Evolutionary conservation across 805 yeast genomes (phyloP).

Genomic region (Saccharomyces eubayanus): DNA sequence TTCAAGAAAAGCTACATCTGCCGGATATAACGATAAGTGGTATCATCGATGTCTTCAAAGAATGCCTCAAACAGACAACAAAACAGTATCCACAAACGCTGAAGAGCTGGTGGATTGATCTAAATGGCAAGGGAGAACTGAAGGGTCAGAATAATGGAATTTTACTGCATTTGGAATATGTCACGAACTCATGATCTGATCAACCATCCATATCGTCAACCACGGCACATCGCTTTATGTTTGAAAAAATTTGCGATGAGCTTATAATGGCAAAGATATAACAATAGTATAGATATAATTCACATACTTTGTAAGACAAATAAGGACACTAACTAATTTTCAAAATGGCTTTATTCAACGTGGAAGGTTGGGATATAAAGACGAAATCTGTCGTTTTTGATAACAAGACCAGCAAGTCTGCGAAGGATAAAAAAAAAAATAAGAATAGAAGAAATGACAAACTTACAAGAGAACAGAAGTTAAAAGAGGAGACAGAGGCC

Average conservation of each 20-base stretch:
- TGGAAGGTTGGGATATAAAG: constrained; percentile 74
- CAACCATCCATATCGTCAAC: neutral
- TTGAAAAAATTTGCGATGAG: neutral
- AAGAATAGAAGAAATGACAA: constrained; percentile 17
- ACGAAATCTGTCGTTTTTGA: constrained; percentile 44
- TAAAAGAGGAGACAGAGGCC: constrained; percentile 4
- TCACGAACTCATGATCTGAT: neutral
- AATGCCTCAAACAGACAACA: constrained; percentile 3
- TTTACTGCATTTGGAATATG: constrained; percentile 11
- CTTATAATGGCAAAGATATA: neutral
- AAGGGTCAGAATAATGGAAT: constrained; percentile 1
- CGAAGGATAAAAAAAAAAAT: constrained; percentile 21
- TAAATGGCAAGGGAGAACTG: neutral
- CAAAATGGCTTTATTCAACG: constrained; percentile 62
- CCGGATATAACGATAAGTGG: constrained; percentile 5
- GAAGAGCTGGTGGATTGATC: constrained; percentile 19
- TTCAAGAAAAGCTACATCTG: constrained; percentile 5
- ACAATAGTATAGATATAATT: neutral
- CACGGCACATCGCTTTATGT: neutral
- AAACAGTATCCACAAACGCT: constrained; percentile 3
- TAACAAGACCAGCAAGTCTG: constrained; percentile 27
- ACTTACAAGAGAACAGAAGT: constrained; percentile 8
- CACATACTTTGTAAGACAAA: neutral
- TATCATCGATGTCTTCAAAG: constrained; percentile 11
- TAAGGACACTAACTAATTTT: neutral